Conservation (phyloP, 148 eudicot genomes). For the Agrostemma githago region DNA sequence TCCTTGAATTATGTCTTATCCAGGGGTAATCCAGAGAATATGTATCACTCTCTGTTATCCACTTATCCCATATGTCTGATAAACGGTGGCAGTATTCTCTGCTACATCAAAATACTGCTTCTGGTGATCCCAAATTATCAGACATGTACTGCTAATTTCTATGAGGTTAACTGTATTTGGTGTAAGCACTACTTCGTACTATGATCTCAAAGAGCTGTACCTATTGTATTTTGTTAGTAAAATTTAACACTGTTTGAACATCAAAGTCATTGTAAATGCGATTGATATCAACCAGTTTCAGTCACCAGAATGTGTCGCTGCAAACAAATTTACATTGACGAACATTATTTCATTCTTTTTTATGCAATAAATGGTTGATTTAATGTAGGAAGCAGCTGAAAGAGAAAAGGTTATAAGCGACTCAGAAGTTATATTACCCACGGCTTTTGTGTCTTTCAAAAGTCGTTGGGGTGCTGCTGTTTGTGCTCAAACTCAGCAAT, state of each 20-base stretch:
- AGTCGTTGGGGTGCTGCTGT: conserved; percentile 97
- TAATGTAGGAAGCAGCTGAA: conserved; percentile 64
- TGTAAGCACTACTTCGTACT: not conserved
- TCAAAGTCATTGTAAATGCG: no score
- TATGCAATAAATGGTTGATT: not conserved
- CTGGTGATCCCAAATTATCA: not conserved
- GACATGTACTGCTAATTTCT: not conserved
- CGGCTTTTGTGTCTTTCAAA: conserved; percentile 95
- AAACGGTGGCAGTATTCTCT: not conserved
- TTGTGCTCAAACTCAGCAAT: conserved; percentile 96
- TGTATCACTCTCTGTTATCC: not conserved
- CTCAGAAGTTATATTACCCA: conserved; percentile 71
- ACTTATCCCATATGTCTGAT: not conserved
- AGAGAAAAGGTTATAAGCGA: conserved; percentile 64
- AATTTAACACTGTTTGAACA: no score
- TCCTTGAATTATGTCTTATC: not conserved
- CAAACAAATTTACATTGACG: not conserved
- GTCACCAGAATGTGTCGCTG: not conserved
- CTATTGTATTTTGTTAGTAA: no score
- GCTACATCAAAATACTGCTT: not conserved
- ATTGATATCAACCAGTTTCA: no score
- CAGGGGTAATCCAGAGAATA: not conserved
- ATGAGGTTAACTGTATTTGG: not conserved
- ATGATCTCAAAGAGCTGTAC: not conserved
- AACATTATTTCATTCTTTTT: not conserved